phyloP scores from a whole-genome alignment of 1,284 basidiomycete species.

The Austroboletus rostrupii region DNA sequence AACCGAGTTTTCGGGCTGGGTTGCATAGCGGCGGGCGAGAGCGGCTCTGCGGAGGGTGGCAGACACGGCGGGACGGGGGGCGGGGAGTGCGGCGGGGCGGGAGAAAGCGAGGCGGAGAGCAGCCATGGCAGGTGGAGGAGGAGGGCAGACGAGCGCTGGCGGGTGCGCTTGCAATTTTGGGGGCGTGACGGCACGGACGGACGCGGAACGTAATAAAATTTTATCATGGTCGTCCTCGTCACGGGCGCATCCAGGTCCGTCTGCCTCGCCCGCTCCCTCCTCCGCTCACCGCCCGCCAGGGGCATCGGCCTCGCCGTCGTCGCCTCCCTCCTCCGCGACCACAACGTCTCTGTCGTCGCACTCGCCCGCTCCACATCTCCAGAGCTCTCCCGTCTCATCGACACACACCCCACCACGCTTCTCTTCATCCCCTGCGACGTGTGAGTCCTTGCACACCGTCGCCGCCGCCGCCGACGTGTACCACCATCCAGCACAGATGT shows the following conservation, averaged over 20 bases:
- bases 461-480: background rate
- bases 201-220: slow-evolving; percentile 24
- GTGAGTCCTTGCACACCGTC: slow-evolving; percentile 40
- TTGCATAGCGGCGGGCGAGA: slow-evolving; percentile 58
- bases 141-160: slow-evolving; percentile 17
- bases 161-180: slow-evolving; percentile 24
- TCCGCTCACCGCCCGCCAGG: slow-evolving; percentile 37
- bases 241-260: slow-evolving; percentile 74
- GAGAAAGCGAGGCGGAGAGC: slow-evolving; percentile 60
- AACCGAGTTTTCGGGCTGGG: slow-evolving; percentile 59
- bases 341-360: slow-evolving; percentile 66
- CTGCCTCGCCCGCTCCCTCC: background rate
- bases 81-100: slow-evolving; percentile 49
- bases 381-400: slow-evolving; percentile 55
- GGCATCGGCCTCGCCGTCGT: slow-evolving; percentile 81
- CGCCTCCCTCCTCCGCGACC: slow-evolving; percentile 55
- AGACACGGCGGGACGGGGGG: slow-evolving; percentile 38
- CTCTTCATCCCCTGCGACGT: slow-evolving; percentile 67
- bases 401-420: slow-evolving; percentile 42
- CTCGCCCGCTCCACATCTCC: slow-evolving; percentile 67
- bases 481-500: slow-evolving; percentile 49
- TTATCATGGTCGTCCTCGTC: slow-evolving; percentile 49
- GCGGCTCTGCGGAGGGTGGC: slow-evolving; percentile 39
- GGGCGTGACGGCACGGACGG: slow-evolving; percentile 17
- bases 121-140: slow-evolving; percentile 47